Evolutionary conservation across 2,329 filamentous ascomycete species (phyloP).

Genomic region (Hymenoscyphus fructigenus): DNA sequence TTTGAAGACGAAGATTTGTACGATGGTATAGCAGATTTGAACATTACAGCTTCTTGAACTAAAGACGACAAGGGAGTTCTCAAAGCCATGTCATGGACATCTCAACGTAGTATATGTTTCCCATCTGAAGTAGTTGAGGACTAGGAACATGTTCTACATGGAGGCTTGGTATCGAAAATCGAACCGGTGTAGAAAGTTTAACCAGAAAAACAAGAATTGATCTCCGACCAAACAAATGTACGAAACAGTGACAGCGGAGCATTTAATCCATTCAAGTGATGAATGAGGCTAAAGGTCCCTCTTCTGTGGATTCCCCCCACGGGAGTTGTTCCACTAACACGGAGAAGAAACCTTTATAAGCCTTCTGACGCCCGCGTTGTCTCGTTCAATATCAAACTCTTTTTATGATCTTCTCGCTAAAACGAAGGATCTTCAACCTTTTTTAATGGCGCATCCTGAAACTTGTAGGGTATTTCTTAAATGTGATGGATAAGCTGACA

Average conservation of each 20-base stretch:
- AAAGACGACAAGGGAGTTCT: background rate
- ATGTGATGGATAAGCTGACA: background rate
- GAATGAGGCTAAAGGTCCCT: background rate
- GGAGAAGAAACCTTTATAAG: background rate
- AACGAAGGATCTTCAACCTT: background rate
- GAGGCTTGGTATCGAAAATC: background rate
- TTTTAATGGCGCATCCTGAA: background rate
- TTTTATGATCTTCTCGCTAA: background rate
- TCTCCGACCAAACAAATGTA: background rate
- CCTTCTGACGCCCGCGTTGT: background rate
- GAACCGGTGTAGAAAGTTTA: background rate
- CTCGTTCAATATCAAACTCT: background rate
- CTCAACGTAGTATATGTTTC: background rate
- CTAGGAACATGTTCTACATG: background rate
- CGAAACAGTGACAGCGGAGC: background rate
- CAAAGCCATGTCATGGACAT: background rate
- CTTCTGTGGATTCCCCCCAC: background rate
- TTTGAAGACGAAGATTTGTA: no score
- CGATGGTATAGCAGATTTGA: background rate
- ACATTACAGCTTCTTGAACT: background rate
- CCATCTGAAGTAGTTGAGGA: background rate
- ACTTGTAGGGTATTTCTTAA: background rate
- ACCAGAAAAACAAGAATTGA: background rate
- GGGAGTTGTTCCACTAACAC: background rate
- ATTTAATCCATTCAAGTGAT: background rate